A percentile compares a stretch with the other conserved stretches of the same genome.
These are phyloP conservation scores for Histomonas meleagridis DNA, from an alignment of 208 protist species.

Conservation along the genomic window DNA sequence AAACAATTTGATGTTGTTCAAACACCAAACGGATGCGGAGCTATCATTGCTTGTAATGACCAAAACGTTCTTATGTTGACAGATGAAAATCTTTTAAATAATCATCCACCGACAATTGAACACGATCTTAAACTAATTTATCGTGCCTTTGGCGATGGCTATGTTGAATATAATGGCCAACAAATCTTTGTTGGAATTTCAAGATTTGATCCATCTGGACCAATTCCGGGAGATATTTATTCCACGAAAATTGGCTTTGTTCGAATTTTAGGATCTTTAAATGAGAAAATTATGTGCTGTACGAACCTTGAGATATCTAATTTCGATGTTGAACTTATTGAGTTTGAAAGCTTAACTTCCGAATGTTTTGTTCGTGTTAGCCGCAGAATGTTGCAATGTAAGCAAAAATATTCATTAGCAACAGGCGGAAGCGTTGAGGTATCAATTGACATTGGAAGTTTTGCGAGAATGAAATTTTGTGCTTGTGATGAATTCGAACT, in stretches of 20 bases:
- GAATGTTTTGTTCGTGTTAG: neutral
- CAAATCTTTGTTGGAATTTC: neutral
- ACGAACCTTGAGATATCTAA: neutral
- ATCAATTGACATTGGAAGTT: neutral
- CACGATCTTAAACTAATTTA: neutral
- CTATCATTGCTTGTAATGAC: neutral
- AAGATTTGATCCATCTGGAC: too few relatives aligned
- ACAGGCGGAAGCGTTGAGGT: neutral
- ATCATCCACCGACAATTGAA: neutral
- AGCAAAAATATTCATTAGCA: neutral
- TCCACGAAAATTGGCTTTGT: neutral
- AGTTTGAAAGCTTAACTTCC: neutral
- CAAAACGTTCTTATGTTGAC: neutral
- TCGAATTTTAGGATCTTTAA: neutral
- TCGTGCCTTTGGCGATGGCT: neutral
- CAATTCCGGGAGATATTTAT: conserved; percentile 18
- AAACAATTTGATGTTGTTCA: neutral
- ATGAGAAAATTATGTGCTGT: neutral
- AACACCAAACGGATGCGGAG: neutral
- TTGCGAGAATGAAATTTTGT: neutral
- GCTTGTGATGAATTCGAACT: neutral
- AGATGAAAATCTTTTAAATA: neutral
- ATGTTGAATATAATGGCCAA: too few relatives aligned
- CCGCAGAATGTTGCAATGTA: neutral
- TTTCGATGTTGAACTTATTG: neutral